These are phyloP conservation scores for Raphanus raphanistrum DNA, from an alignment of 345 rosid genomes.

Conservation along the genomic window DNA sequence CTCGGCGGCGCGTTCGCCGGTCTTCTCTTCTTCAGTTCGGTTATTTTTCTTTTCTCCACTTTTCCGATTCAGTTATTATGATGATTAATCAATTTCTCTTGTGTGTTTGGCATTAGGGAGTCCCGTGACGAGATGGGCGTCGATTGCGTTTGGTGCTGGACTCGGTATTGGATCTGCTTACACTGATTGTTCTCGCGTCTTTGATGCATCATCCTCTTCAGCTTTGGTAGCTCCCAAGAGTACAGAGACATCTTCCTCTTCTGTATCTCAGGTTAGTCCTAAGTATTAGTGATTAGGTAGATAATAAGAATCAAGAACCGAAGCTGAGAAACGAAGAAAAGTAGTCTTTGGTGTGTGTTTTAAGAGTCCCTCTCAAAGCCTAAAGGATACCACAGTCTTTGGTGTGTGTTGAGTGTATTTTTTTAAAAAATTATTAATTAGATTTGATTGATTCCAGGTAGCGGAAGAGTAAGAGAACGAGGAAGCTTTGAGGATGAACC, in stretches of 20 bases:
- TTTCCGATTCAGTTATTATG: constrained; percentile 11
- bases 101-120: constrained; percentile 50
- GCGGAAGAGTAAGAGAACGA: constrained; percentile 21
- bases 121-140: constrained; percentile 84
- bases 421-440: too few relatives aligned
- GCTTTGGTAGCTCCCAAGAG: constrained; percentile 43
- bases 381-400: too few relatives aligned
- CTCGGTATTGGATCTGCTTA: constrained; percentile 91
- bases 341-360: too few relatives aligned
- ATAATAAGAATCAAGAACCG: too few relatives aligned
- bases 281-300: too few relatives aligned
- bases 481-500: constrained; percentile 1
- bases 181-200: constrained; percentile 65
- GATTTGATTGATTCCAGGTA: constrained; percentile 1
- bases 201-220: constrained; percentile 48
- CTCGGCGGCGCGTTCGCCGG: constrained; percentile 75
- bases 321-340: too few relatives aligned
- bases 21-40: constrained; percentile 84
- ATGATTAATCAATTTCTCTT: not conserved
- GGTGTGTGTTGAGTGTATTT: too few relatives aligned
- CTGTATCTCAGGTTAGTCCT: constrained; percentile 43
- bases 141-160: constrained; percentile 94
- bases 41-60: not conserved
- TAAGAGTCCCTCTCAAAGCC: too few relatives aligned
- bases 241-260: constrained; percentile 31